A percentile compares a stretch with the other conserved stretches of the same genome.
Evolutionary conservation across 345 rosid species (phyloP).

Genomic region (Citrus cavaleriei): DNA sequence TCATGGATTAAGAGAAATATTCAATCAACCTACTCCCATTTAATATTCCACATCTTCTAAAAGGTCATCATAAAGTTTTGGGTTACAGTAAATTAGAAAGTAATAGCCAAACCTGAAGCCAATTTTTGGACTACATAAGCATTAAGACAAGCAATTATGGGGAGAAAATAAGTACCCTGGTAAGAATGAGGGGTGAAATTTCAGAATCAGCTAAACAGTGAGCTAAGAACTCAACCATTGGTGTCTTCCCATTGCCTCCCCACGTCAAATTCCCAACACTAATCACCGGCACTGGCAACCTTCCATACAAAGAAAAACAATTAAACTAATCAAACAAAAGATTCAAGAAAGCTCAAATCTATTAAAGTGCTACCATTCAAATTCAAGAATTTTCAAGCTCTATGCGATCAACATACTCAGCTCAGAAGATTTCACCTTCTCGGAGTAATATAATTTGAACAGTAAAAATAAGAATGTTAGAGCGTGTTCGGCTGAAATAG

Average conservation of each 20-base stretch:
- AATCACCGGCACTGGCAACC: constrained; percentile 80
- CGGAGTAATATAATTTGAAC: no score
- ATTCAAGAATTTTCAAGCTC: not conserved
- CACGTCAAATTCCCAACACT: constrained; percentile 89
- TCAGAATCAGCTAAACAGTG: constrained; percentile 44
- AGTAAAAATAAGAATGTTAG: not conserved
- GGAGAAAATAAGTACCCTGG: constrained; percentile 40
- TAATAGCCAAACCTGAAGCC: not conserved
- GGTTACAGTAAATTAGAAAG: not conserved
- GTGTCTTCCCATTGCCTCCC: constrained; percentile 98
- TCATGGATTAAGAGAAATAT: not conserved
- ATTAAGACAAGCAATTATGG: not conserved
- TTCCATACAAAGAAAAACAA: constrained; percentile 18
- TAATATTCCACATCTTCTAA: not conserved
- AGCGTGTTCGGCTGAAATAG: not conserved
- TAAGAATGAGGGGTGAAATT: constrained; percentile 70
- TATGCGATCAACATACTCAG: not conserved
- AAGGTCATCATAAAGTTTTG: not conserved
- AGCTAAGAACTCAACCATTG: constrained; percentile 78
- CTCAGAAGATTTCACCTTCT: not conserved
- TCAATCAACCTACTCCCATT: not conserved
- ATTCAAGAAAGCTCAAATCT: not conserved
- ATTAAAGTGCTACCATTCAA: not conserved
- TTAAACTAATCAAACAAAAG: not conserved
- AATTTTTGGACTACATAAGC: not conserved